Evolutionary conservation across 176 grass and related monocot genomes (phyloP).

Genomic region (Pharus latifolius): DNA sequence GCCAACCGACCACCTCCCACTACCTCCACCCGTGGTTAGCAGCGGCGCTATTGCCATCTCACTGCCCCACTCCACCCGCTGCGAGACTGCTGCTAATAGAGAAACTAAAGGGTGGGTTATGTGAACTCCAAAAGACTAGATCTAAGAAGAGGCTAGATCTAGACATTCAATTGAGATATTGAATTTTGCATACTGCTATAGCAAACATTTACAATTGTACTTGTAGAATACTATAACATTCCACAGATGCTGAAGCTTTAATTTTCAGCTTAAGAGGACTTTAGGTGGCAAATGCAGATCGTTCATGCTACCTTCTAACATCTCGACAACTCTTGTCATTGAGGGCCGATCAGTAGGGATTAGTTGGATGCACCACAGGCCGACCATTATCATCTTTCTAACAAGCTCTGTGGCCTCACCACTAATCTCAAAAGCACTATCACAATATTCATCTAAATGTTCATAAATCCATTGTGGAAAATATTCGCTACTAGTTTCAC

Average conservation of each 20-base stretch:
- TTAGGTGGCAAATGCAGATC: slow-evolving; percentile 29
- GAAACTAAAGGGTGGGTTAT: no score
- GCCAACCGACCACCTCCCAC: no score
- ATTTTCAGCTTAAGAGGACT: background rate
- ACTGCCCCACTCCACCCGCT: no score
- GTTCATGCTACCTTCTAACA: slow-evolving; percentile 24
- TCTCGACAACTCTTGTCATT: slow-evolving; percentile 39
- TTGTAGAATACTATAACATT: background rate
- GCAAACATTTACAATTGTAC: background rate
- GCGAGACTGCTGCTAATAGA: no score
- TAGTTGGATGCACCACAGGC: slow-evolving; percentile 44
- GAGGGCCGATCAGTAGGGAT: slow-evolving; percentile 25
- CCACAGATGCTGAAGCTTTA: background rate
- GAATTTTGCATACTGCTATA: background rate
- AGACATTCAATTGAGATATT: background rate
- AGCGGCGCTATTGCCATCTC: no score
- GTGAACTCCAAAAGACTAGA: no score
- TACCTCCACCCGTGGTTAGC: no score
- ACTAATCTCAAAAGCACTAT: slow-evolving; percentile 15
- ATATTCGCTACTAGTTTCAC: slow-evolving; percentile 16
- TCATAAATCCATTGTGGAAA: slow-evolving; percentile 35
- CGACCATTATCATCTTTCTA: slow-evolving; percentile 38
- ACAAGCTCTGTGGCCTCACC: slow-evolving; percentile 22
- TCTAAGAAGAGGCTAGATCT: no score
- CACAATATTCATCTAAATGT: slow-evolving; percentile 20